Conservation (phyloP, 257 asterid species). For the Rauvolfia tetraphylla region DNA sequence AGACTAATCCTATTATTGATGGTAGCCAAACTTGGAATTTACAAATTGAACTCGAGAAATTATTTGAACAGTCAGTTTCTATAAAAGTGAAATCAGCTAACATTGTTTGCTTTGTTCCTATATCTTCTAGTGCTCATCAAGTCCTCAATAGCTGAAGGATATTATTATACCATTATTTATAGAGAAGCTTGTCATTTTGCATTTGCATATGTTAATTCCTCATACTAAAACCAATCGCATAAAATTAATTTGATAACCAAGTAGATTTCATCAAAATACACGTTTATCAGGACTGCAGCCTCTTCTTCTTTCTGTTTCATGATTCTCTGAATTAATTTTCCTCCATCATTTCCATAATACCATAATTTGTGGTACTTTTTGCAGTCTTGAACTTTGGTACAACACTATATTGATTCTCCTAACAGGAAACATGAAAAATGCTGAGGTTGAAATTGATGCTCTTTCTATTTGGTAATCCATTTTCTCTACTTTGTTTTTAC, state of each 20-base stretch:
- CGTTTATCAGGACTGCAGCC: too few species aligned
- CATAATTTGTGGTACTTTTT: neutral
- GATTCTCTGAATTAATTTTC: neutral
- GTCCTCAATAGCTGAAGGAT: neutral
- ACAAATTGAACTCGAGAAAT: too few species aligned
- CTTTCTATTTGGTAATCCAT: constrained; percentile 63
- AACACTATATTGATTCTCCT: constrained; percentile 55
- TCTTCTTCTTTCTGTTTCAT: neutral
- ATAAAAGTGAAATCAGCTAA: too few species aligned
- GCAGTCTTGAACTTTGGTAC: constrained; percentile 81
- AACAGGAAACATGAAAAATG: constrained; percentile 60
- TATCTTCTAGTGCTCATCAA: neutral
- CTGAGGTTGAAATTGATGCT: constrained; percentile 61
- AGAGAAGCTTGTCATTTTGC: too few species aligned
- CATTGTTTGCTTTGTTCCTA: neutral
- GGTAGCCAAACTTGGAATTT: neutral
- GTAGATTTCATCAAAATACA: too few species aligned
- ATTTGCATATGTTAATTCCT: too few species aligned
- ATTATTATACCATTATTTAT: neutral
- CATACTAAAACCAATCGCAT: too few species aligned
- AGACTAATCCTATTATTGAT: too few species aligned
- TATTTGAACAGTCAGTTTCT: too few species aligned
- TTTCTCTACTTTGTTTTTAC: neutral
- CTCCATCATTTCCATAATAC: neutral
- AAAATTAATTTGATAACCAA: too few species aligned